Evolutionary conservation across 2,329 filamentous ascomycete genomes (phyloP).

Genomic region (Annulohypoxylon truncatum): DNA sequence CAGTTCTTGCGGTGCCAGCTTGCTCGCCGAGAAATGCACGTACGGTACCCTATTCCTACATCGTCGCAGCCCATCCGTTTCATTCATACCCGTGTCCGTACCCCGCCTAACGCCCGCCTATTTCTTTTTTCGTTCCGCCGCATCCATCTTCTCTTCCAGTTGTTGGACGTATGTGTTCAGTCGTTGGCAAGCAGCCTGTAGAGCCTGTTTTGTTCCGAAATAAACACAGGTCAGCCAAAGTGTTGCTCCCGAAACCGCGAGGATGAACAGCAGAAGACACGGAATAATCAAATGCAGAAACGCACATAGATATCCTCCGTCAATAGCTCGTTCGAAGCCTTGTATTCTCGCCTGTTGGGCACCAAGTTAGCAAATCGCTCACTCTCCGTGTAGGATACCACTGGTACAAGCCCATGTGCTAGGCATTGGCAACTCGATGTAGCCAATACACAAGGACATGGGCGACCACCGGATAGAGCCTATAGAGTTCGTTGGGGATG

Average conservation of each 20-base stretch:
- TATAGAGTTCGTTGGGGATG: background rate
- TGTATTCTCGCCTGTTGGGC: conserved; percentile 77
- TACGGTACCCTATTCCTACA: conserved; percentile 33
- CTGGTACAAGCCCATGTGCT: background rate
- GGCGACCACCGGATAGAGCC: background rate
- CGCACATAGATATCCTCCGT: conserved; percentile 96
- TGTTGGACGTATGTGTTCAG: conserved; percentile 85
- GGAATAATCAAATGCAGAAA: conserved; percentile 57
- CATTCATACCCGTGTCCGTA: background rate
- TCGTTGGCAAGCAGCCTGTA: conserved; percentile 88
- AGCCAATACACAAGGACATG: background rate
- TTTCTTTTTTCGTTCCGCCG: conserved; percentile 74
- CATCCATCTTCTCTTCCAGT: conserved; percentile 82
- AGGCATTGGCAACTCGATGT: background rate
- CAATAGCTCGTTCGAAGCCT: conserved; percentile 90
- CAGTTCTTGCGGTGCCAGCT: conserved; percentile 19
- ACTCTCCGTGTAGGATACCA: background rate
- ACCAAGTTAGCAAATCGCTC: conserved; percentile 34
- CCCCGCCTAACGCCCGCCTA: conserved; percentile 48
- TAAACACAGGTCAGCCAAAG: conserved; percentile 36
- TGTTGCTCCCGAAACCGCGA: conserved; percentile 26
- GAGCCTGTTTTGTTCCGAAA: conserved; percentile 68
- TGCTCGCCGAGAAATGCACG: conserved; percentile 14
- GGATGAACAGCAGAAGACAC: conserved; percentile 37
- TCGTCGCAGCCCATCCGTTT: conserved; percentile 10